Evolutionary conservation across 192 early-diverging fungal species (phyloP).

Genomic region (Backusella tarrabulga): DNA sequence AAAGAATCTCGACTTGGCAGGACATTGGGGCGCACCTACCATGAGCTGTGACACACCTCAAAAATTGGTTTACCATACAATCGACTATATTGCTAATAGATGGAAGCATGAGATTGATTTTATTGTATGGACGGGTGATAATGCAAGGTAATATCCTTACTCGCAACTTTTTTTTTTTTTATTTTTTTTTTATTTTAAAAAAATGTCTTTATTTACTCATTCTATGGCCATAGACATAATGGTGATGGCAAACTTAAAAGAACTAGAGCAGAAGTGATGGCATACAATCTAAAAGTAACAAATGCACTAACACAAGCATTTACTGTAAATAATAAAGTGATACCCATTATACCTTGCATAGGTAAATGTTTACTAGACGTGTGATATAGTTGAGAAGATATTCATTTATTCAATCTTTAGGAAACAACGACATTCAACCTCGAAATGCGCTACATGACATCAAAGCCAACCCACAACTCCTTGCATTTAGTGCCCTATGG

Average conservation of each 20-base stretch:
- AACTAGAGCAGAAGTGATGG: slow-evolving; percentile 54
- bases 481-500: slow-evolving; percentile 54
- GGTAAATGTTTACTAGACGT: slow-evolving; percentile 11
- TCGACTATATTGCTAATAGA: slow-evolving; percentile 53
- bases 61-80: slow-evolving; percentile 56
- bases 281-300: slow-evolving; percentile 50
- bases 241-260: slow-evolving; percentile 58
- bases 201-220: neutral
- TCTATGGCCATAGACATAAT: slow-evolving; percentile 54
- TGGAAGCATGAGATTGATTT: slow-evolving; percentile 60
- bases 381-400: neutral
- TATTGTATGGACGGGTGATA: slow-evolving; percentile 79
- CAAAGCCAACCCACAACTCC: slow-evolving; percentile 45
- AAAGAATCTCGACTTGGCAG: slow-evolving; percentile 37
- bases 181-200: neutral
- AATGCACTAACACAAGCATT: slow-evolving; percentile 48
- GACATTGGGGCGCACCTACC: slow-evolving; percentile 54
- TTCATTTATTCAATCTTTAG: slow-evolving; percentile 5
- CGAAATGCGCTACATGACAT: slow-evolving; percentile 44
- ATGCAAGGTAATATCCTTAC: slow-evolving; percentile 49
- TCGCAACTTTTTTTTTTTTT: too few species aligned
- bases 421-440: slow-evolving; percentile 73
- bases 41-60: slow-evolving; percentile 66
- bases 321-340: slow-evolving; percentile 25
- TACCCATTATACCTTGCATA: slow-evolving; percentile 50